Evolutionary conservation across 768 basidiomycete genomes (phyloP).

Genomic region (Leucosporidium scottii): DNA sequence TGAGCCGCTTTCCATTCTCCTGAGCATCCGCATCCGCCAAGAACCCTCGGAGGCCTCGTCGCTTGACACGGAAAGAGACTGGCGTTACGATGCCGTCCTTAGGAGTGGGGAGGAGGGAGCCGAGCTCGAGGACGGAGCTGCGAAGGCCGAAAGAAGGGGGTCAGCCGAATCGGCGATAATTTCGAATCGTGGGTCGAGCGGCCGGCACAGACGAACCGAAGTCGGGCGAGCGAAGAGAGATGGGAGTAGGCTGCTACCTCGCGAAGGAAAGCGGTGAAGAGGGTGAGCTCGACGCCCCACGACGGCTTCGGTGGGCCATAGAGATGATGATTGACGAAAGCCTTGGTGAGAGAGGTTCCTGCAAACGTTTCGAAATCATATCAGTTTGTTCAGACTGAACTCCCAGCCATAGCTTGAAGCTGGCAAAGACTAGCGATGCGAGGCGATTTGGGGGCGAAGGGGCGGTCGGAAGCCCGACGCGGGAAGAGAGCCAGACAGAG

Average conservation of each 20-base stretch:
- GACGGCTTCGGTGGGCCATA: constrained; percentile 81
- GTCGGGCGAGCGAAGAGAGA: constrained; percentile 66
- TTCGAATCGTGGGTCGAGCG: too few species aligned
- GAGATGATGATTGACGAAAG: constrained; percentile 68
- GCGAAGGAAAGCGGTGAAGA: constrained; percentile 64
- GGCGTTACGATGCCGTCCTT: constrained; percentile 85
- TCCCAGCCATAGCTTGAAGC: not conserved
- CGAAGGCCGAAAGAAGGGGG: constrained; percentile 40
- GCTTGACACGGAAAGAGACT: constrained; percentile 76
- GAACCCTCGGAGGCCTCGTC: constrained; percentile 67
- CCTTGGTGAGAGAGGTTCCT: constrained; percentile 53
- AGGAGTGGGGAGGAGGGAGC: constrained; percentile 75
- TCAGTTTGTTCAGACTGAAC: not conserved
- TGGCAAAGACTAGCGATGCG: not conserved
- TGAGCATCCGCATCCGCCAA: constrained; percentile 62
- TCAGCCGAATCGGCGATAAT: too few species aligned
- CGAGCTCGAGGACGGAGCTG: constrained; percentile 64
- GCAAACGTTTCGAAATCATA: not conserved
- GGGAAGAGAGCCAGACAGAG: too few species aligned
- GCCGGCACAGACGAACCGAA: constrained; percentile 38
- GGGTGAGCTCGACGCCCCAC: constrained; percentile 93
- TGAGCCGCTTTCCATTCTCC: constrained; percentile 70
- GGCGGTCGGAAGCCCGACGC: not conserved
- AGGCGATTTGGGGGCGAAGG: not conserved
- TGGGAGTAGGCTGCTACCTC: constrained; percentile 72